Conservation (phyloP, 148 eudicot genomes). For the Persicaria tinctoria region DNA sequence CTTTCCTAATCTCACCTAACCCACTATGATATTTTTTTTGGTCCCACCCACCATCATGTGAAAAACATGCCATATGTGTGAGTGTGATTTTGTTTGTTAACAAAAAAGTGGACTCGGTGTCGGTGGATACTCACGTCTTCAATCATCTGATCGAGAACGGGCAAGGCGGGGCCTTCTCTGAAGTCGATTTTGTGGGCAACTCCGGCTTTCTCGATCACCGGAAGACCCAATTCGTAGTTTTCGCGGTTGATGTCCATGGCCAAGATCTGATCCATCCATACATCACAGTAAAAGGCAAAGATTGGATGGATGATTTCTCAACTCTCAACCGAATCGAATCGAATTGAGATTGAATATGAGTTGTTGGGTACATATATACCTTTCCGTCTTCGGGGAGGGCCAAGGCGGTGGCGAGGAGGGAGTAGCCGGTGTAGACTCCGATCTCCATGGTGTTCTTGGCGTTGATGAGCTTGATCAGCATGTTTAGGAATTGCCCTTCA, state of each 20-base stretch:
- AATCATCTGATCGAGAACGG: constrained; percentile 21
- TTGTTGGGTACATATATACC: background rate
- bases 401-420: constrained; percentile 34
- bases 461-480: constrained; percentile 24
- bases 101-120: background rate
- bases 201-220: constrained; percentile 23
- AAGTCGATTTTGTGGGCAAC: constrained; percentile 25
- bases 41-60: no score
- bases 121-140: constrained; percentile 12
- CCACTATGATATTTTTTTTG: background rate
- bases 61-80: background rate
- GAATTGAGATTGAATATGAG: background rate
- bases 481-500: constrained; percentile 30
- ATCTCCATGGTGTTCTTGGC: constrained; percentile 37
- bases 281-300: background rate
- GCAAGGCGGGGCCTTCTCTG: constrained; percentile 26
- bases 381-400: constrained; percentile 31
- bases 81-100: background rate
- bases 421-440: constrained; percentile 37
- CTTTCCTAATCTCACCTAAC: background rate
- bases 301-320: background rate
- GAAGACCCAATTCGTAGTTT: constrained; percentile 23
- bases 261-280: constrained; percentile 9
- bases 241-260: constrained; percentile 28
- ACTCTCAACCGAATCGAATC: background rate